Evolutionary conservation across 306 rosid species (phyloP), one percentile per base, ranked within the genome.

Genomic region (Pyrus pyrifolia): DNA sequence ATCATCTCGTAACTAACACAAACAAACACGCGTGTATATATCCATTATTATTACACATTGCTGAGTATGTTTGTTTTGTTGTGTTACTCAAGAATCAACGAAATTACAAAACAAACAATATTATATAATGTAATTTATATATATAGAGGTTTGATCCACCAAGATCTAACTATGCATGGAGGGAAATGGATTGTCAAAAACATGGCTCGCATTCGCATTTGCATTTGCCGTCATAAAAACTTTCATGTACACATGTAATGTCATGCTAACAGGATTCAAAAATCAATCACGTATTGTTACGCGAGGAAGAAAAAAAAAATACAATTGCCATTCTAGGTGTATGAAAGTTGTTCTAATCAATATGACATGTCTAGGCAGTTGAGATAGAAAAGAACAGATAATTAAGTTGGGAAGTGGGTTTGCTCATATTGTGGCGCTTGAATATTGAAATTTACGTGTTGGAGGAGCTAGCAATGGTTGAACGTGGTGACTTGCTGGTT

Each of bases 401-500:
- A 49, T 49, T 49, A 49, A 49, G 21, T 49, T 49, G 55, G 55
- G 8, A 49, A 15, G 55, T 49, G 21, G 21, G 21, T 49, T 49
- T 49, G 21, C 19, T 49, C 8, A 15, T 5, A 49, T 5, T 4
- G 55, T 15, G 55, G 55, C 55, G 17, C 55, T 49, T 49, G 52
- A 46, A 4, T 14, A 2, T 46, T 46, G 19, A 49, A 49, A 49
- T 49, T 49, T 15, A 15, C 8, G 0, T 49, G 21, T 5, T 49
- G 55, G 55, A 49, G 55, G 55, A 49, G 55, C 53, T 46, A 46
- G 53, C 55, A 15, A 49, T 49, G 55, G 21, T 49, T 79, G 86
- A 85, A 72, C 59, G 68, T 83, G 88, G 62, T 9, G 77, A 82
- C 88, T 85, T 81, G 93, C 89, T 79, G 87, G 90, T 85, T 79